Evolutionary conservation across 2,329 filamentous ascomycete genomes (phyloP).

Genomic region (Allantophomopsis cytisporea): DNA sequence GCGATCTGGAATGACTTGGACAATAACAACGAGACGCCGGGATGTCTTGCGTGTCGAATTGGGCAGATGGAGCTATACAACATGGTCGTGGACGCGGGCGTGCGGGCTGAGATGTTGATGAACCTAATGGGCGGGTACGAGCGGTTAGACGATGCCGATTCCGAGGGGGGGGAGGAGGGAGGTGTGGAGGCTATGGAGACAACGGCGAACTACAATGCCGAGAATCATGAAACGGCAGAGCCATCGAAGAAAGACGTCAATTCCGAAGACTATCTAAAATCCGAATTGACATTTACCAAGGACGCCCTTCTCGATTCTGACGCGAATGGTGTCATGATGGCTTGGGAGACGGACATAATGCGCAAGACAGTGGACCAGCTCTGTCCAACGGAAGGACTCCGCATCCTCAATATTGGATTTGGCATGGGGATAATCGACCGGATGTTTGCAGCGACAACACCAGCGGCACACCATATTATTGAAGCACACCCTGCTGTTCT

Average conservation of each 20-base stretch:
- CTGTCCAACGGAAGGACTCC: slow-evolving; percentile 31
- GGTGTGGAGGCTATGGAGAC: slow-evolving; percentile 6
- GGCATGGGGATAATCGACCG: slow-evolving; percentile 83
- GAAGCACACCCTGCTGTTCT: slow-evolving; percentile 75
- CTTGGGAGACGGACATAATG: slow-evolving; percentile 85
- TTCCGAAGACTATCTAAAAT: slow-evolving; percentile 55
- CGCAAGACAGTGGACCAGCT: slow-evolving; percentile 58
- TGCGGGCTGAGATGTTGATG: slow-evolving; percentile 79
- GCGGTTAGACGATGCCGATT: slow-evolving; percentile 40
- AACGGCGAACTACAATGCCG: slow-evolving; percentile 19
- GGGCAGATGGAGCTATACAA: slow-evolving; percentile 62
- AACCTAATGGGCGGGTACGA: slow-evolving; percentile 74
- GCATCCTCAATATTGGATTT: slow-evolving; percentile 76
- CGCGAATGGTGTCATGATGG: slow-evolving; percentile 86
- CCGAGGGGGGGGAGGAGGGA: slow-evolving; percentile 26
- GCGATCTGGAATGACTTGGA: slow-evolving; percentile 98
- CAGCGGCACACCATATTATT: slow-evolving; percentile 66
- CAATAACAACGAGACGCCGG: slow-evolving; percentile 74
- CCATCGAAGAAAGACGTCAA: slow-evolving; percentile 31
- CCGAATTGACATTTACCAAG: slow-evolving; percentile 47
- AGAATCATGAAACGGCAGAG: slow-evolving; percentile 12
- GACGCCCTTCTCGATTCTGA: slow-evolving; percentile 59
- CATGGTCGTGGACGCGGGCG: slow-evolving; percentile 76
- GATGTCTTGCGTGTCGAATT: slow-evolving; percentile 65
- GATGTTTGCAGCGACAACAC: slow-evolving; percentile 57